Conservation (phyloP, 108 stramenopile species). For the Cyclotella baltica region DNA sequence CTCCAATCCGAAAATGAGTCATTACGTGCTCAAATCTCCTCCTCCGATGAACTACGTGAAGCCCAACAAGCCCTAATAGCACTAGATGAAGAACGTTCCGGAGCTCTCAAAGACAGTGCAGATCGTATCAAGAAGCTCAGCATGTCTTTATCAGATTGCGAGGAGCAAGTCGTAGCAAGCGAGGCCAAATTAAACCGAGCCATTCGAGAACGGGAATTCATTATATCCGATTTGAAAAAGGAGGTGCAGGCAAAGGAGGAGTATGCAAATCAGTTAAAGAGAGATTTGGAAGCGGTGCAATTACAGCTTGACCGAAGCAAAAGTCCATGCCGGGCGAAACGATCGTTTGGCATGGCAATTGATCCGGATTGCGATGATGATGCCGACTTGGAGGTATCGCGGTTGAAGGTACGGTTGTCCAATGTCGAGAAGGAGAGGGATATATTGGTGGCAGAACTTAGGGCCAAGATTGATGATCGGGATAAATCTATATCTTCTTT, state of each 20-base stretch:
- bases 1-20: constrained; percentile 34
- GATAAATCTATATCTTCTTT: constrained; percentile 78
- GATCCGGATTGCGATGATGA: constrained; percentile 48
- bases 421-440: constrained; percentile 34
- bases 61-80: constrained; percentile 67
- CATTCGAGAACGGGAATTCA: constrained; percentile 44
- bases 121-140: constrained; percentile 44
- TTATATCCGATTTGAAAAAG: constrained; percentile 47
- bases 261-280: constrained; percentile 31
- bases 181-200: constrained; percentile 37
- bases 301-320: neutral
- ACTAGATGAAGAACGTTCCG: constrained; percentile 58
- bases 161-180: constrained; percentile 25
- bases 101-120: constrained; percentile 17
- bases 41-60: constrained; percentile 46
- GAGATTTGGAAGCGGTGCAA: constrained; percentile 40
- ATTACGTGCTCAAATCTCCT: constrained; percentile 2
- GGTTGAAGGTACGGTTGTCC: constrained; percentile 39
- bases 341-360: constrained; percentile 36
- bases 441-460: constrained; percentile 40
- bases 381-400: constrained; percentile 23
- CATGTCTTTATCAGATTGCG: constrained; percentile 43
- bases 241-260: constrained; percentile 30
- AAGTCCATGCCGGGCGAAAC: constrained; percentile 9
- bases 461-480: constrained; percentile 64